Evolutionary conservation across 495 filamentous ascomycete species (phyloP), one percentile per base, ranked within the genome.

Genomic region (Corynascus novoguineensis): DNA sequence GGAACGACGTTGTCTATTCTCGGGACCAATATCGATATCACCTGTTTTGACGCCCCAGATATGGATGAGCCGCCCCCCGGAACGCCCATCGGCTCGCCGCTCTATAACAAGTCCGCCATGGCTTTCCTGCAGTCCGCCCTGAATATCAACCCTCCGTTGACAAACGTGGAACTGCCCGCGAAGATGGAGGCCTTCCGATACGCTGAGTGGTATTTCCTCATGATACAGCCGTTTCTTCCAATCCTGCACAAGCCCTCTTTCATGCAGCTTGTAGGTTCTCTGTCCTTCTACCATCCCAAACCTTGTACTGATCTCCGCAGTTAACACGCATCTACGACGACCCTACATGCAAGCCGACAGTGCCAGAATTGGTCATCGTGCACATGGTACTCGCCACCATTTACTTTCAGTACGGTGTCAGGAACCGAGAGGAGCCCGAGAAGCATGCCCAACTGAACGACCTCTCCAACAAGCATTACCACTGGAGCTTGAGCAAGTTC

Each of bases 321-420:
- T 70, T 86, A 52, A 75, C 68, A 29, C 78, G 77, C 21, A 77
- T 83, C 49, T 89, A 87, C 60, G 80, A 86, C 54, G 83, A 88
- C 24, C 72, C 77, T 6, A 71, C 57, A 44, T 88, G 82, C 67
- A 70, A 77, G 53, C 79, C 86, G 1, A 79, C 79, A 1, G 67
- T 80, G 1, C 79, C 85, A 1, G 84, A 92, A 59, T 78, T 75
- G 2, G 86, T 88, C n/a, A 79, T 81, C 59, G 75, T 89, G 21
- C 87, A 91, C 69, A 87, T 89, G 80, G 76, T 90, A 47, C 85
- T 91, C 61, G 86, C 87, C 17, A 86, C 85, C 40, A 83, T 90
- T 62, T 84, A 83, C 61, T 89, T 84, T 51, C 89, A 92, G 62
- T 85, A 83, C 55, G 83, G 84, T 21, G 68, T 80, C 6, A 75